Evolutionary conservation across 352 stramenopile species (phyloP).

Genomic region (Phytophthora hybrid): DNA sequence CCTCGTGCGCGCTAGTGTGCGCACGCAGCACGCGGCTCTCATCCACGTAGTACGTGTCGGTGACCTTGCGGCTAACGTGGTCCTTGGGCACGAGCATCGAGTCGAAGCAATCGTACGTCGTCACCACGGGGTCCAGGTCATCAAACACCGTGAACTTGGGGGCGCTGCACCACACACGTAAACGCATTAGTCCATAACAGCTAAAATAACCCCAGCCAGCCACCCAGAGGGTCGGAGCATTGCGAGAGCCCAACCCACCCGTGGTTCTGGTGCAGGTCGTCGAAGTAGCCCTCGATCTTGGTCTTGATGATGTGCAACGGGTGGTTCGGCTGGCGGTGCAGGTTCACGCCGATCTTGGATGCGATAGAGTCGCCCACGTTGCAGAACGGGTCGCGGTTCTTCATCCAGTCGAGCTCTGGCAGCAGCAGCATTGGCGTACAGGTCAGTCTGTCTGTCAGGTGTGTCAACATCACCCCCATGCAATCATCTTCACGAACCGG

Average conservation of each 20-base stretch:
- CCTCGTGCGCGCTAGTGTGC: slow-evolving; percentile 96
- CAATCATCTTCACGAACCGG: slow-evolving; percentile 3
- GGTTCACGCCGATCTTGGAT: slow-evolving; percentile 89
- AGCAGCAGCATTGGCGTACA: neutral
- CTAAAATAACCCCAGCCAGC: neutral
- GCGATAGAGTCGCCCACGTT: slow-evolving; percentile 90
- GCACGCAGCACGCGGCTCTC: slow-evolving; percentile 81
- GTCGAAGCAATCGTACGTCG: slow-evolving; percentile 92
- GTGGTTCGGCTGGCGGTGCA: slow-evolving; percentile 88
- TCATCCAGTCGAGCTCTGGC: slow-evolving; percentile 81
- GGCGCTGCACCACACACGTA: slow-evolving; percentile 42
- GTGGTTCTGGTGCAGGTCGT: slow-evolving; percentile 68
- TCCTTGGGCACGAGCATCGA: slow-evolving; percentile 92
- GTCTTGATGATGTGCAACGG: slow-evolving; percentile 94
- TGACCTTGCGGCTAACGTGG: slow-evolving; percentile 88
- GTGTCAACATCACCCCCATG: slow-evolving; percentile 17
- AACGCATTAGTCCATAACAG: neutral
- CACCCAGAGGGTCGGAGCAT: neutral
- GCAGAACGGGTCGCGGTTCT: slow-evolving; percentile 83
- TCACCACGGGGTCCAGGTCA: slow-evolving; percentile 87
- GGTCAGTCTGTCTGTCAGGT: neutral
- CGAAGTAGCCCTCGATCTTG: slow-evolving; percentile 93
- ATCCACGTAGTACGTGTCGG: slow-evolving; percentile 94
- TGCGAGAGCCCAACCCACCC: slow-evolving; percentile 37
- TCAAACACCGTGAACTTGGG: slow-evolving; percentile 89